phyloP scores from a whole-genome alignment of 805 yeast species.

The Monosporozyma siamensis region DNA sequence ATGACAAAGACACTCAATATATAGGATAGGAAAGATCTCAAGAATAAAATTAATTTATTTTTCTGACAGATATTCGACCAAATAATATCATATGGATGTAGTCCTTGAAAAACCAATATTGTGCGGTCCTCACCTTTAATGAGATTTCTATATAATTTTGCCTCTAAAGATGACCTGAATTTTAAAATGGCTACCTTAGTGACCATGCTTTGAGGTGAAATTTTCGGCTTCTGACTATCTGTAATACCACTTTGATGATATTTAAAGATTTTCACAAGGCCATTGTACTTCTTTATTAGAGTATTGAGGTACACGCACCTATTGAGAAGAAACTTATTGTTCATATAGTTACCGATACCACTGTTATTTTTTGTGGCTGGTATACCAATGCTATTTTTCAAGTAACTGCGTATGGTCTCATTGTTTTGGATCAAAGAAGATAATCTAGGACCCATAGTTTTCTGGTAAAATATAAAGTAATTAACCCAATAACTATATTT shows the following conservation, averaged over 20 bases:
- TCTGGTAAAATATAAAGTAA: not conserved
- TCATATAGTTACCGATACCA: not conserved
- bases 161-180: not conserved
- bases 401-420: no score
- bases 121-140: not conserved
- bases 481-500: not conserved
- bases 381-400: no score
- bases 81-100: constrained; percentile 53
- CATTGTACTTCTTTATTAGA: not conserved
- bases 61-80: constrained; percentile 54
- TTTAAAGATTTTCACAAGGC: not conserved
- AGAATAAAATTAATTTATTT: constrained; percentile 30
- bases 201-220: not conserved
- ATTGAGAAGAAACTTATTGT: not conserved
- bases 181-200: not conserved
- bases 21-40: constrained; percentile 38
- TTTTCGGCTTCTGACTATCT: not conserved
- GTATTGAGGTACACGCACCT: not conserved
- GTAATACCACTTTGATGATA: not conserved
- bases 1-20: constrained; percentile 41
- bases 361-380: no score
- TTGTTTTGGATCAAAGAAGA: not conserved
- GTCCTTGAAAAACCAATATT: not conserved
- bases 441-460: not conserved
- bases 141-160: not conserved